These are phyloP conservation scores for Kalaharituber pfeilii DNA, from an alignment of 2,329 filamentous ascomycete species.

Conservation along the genomic window DNA sequence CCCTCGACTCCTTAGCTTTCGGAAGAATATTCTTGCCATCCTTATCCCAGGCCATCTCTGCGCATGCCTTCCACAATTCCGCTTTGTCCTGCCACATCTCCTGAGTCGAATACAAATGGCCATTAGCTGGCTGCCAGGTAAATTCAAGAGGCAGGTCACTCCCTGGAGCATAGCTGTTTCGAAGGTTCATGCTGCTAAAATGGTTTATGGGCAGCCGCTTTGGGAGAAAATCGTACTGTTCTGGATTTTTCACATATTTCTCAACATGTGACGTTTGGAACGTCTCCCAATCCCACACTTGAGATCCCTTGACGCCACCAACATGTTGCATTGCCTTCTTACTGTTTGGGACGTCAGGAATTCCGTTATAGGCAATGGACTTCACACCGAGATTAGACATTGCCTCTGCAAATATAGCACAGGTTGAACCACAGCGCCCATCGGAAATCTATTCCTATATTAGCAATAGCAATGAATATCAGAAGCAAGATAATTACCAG, in stretches of 20 bases:
- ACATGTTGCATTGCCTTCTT: constrained; percentile 41
- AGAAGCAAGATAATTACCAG: constrained; percentile 18
- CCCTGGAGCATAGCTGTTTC: constrained; percentile 30
- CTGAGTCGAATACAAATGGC: constrained; percentile 41
- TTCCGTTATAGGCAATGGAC: constrained; percentile 43
- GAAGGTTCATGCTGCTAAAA: constrained; percentile 22
- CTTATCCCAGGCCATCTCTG: constrained; percentile 29
- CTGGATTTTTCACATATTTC: constrained; percentile 4
- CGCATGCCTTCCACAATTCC: constrained; percentile 36
- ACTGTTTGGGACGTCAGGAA: constrained; percentile 29
- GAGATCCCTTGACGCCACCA: constrained; percentile 45
- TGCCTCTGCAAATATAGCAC: constrained; percentile 40
- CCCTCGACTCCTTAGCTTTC: neutral
- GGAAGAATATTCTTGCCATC: constrained; percentile 15
- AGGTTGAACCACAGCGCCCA: constrained; percentile 43
- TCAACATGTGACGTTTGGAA: constrained; percentile 17
- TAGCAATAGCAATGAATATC: neutral
- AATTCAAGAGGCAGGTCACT: constrained; percentile 39
- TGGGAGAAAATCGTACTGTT: constrained; percentile 16
- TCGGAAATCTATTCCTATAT: constrained; percentile 31
- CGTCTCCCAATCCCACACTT: constrained; percentile 23
- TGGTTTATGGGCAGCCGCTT: constrained; percentile 20
- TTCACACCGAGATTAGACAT: constrained; percentile 38
- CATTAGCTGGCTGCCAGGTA: constrained; percentile 42
- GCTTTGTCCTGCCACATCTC: constrained; percentile 36